phyloP scores from a whole-genome alignment of 2,329 filamentous ascomycete species.

The Chlorencoelia australis region DNA sequence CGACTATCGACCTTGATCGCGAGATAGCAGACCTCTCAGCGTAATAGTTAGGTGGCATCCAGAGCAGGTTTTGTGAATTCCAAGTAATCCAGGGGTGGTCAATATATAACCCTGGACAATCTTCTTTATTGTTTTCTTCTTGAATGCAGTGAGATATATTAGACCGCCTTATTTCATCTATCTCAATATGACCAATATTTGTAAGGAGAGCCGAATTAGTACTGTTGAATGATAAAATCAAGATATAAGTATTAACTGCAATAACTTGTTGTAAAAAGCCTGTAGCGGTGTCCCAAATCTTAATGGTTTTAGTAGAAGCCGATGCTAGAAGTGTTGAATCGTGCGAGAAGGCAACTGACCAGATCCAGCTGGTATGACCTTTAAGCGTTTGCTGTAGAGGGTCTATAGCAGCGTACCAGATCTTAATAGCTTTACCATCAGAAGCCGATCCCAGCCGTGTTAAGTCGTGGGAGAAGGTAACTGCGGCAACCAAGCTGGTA shows the following conservation, averaged over 20 bases:
- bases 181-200: neutral
- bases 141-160: constrained; percentile 7
- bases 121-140: constrained; percentile 7
- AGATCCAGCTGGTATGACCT: no score
- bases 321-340: neutral
- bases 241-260: neutral
- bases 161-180: constrained; percentile 4
- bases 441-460: neutral
- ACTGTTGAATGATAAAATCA: neutral
- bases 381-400: neutral
- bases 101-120: constrained; percentile 11
- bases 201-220: neutral
- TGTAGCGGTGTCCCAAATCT: neutral
- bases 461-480: neutral
- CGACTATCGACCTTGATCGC: constrained; percentile 7
- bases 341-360: neutral
- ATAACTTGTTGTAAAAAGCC: neutral
- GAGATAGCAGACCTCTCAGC: constrained; percentile 6
- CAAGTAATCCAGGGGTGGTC: neutral
- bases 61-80: constrained; percentile 11
- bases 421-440: neutral
- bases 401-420: neutral
- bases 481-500: neutral
- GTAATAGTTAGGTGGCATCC: constrained; percentile 9
- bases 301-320: neutral